Evolutionary conservation across 2,329 filamentous ascomycete genomes (phyloP), one percentile per base, ranked within the genome.

Genomic region (Metarhizium anisopliae): DNA sequence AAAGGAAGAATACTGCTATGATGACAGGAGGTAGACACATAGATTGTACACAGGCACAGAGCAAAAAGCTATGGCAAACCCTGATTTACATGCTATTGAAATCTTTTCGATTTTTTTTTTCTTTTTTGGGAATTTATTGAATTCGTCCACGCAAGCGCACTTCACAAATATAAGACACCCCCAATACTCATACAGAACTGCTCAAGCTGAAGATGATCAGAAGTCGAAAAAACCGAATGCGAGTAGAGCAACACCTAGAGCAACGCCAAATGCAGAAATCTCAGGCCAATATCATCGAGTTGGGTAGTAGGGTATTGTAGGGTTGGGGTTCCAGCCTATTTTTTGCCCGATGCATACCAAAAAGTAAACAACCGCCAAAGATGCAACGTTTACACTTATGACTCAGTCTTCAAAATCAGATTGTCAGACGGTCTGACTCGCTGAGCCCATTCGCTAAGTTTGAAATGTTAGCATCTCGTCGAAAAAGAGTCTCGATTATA

Each of bases 361-460:
- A 53, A 55, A 38, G 55, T 54, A 49, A 18, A 32, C 29, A 10
- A 20, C 49, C 51, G 56, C 50, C 38, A 47, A 52, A 45, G 40
- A 55, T 57, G 55, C 53, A 30, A 49, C 3, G 20, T 2, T 36
- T n/a, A 20, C 13, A 4, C 20, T 56, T 29, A 53, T 55, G 68
- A 69, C 58, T 70, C 68, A 49, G 71, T 73, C 68, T 84, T 87
- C 53, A 74, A 64, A 63, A 88, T 87, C 58, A 88, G 72, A 56
- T 80, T 79, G 45, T 88, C 85, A 2, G 78, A 76, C 29, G 82
- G 76, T 57, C 76, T 76, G 45, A 85, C 83, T 55, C 84, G 75
- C 65, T 87, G 84, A 42, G 84, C 85, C 83, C 84, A 88, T 72
- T 85, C 82, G 29, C 82, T 85, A 56, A n/a, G 2, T 7, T 52